These are phyloP conservation scores for Mucor sp. DNA, from an alignment of 371 early-diverging fungal genomes.

Conservation along the genomic window DNA sequence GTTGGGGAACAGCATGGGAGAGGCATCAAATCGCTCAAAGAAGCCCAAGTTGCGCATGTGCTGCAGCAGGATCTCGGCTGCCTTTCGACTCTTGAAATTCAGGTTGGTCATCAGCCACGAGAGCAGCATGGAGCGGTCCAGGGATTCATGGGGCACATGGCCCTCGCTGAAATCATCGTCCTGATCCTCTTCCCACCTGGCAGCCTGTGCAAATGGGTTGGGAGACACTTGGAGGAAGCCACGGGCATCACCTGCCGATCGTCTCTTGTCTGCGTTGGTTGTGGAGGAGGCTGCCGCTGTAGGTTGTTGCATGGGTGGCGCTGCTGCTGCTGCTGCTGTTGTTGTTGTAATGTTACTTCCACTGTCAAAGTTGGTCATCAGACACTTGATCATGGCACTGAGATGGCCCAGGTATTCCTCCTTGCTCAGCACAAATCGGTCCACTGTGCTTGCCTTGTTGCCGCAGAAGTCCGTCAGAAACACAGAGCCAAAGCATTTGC, in stretches of 20 bases:
- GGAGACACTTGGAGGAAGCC: constrained; percentile 37
- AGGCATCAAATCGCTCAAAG: constrained; percentile 56
- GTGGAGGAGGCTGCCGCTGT: background rate
- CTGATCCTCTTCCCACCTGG: constrained; percentile 15
- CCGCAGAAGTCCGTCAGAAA: constrained; percentile 36
- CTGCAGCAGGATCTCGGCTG: constrained; percentile 45
- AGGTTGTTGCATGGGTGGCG: no score
- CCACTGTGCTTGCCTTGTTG: constrained; percentile 12
- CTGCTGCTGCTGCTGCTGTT: background rate
- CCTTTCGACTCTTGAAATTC: constrained; percentile 29
- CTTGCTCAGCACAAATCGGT: constrained; percentile 36
- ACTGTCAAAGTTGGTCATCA: constrained; percentile 17
- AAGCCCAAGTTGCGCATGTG: constrained; percentile 61
- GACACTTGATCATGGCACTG: constrained; percentile 47
- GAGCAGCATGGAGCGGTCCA: constrained; percentile 34
- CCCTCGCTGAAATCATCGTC: constrained; percentile 21
- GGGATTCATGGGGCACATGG: constrained; percentile 25
- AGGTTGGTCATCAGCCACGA: constrained; percentile 44
- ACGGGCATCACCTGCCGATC: constrained; percentile 26
- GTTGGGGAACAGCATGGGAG: constrained; percentile 41
- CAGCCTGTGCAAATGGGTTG: constrained; percentile 9
- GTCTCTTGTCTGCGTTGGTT: constrained; percentile 16
- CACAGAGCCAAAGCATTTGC: constrained; percentile 27
- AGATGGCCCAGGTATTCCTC: constrained; percentile 47
- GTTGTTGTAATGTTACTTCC: background rate